Base-by-base conservation (phyloP, 345 rosid genomes). In the Salix purpurea region DNA sequence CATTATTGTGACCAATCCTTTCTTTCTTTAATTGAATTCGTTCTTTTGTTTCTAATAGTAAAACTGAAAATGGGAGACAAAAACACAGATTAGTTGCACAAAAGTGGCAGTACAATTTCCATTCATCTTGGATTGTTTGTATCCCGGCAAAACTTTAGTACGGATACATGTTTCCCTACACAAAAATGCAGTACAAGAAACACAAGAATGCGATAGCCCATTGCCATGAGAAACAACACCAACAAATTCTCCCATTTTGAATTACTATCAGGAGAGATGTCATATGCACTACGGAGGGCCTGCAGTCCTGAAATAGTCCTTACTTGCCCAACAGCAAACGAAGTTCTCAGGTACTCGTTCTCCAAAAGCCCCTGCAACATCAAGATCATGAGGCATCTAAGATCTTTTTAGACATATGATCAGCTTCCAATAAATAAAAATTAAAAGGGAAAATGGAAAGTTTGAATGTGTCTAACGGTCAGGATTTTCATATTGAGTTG, bases 201-300 rank as follows among this genome's bases (percentile, higher is more conserved):
- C 76, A 92, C 89, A 61, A 94, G 65, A 75, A 94, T 58, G 28
- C 97, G 89, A 69, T 96, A 96, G 16, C 71, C 91, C n/a, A 89
- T 86, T 21, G 90, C 94, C 99, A 96, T 94, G 34, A 91, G 84
- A 80, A 91, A 79, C 78, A 96, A 82, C 14, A 87, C 90, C 81
- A 96, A 82, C 69, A 96, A 80, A 80, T 96, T 94, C 85, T 83
- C 81, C 99, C 99, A 96, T 83, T 96, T 96, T 54, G 99, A 89
- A 50, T 77, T 88, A 54, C 85, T 84, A 82, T 88, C 83, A 7
- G 86, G 79, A 66, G 99, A 96, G 74, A 96, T 94, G 80, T 92
- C 90, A 23, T 96, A 94, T 28, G 91, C 83, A 39, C 87, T 88
- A 48, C 76, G 82, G 36, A 96, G 85, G 0, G 99, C 98, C 78